Base-by-base conservation (phyloP, 306 rosid species). In the Canavalia ensiformis region DNA sequence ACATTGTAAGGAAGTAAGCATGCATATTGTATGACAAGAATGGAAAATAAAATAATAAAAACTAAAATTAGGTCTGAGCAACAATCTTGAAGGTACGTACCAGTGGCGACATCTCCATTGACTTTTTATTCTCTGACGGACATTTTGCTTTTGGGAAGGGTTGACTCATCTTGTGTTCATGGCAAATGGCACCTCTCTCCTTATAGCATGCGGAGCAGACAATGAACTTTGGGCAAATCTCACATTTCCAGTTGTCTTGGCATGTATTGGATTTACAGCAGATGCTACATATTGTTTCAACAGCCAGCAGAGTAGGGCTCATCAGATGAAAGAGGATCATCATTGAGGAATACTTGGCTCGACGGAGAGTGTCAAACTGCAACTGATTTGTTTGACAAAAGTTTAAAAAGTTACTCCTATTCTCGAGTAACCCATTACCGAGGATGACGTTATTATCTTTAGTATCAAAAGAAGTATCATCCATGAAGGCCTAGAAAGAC, bases 321-420 rank as follows among this genome's bases (percentile, higher is more conserved):
- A 3, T 83, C 7, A 91, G 86, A 80, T 88, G 78, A 63, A 87
- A 44, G 33, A 91, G 80, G 71, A 88, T 85, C 89, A 86, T 91
- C 84, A 86, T 86, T 45, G 94, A 76, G 51, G 97, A 88, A 85
- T 88, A 84, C 90, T 90, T 91, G 25, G 94, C 96, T 68, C 84
- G 87, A 30, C 91, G 88, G 55, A 85, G 91, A 9, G 93, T 83
- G 78, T 90, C 94, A 81, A 88, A 90, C 64, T 91, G 93, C 75
- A 84, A 82, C 49, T 35, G 84, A 18, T 86, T 85, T 46, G 72
- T 80, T 50, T 86, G 86, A 47, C 94, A 92, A 68, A 84, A 87
- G 73, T 44, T 84, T 87, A 89, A 71, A 76, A 92, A 84, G 57
- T 58, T 67, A 28, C 49, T 37, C 81, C 94, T 87, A 45, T 63